These are phyloP conservation scores for Krasilnikovozyma curviuscula DNA, from an alignment of 768 basidiomycete genomes.

Conservation along the genomic window DNA sequence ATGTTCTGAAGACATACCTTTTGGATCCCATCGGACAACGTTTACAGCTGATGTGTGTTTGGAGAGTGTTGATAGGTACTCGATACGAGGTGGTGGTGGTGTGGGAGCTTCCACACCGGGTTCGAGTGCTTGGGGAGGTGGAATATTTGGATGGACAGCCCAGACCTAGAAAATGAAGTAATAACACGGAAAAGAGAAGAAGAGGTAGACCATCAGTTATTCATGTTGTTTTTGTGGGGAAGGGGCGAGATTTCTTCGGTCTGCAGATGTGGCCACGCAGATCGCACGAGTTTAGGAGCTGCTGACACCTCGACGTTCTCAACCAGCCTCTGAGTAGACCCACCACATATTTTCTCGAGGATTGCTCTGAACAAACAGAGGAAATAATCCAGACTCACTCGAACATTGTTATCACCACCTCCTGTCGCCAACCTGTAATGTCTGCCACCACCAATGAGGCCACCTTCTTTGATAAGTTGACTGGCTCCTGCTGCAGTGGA, in stretches of 20 bases:
- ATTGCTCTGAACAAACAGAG: too few species aligned
- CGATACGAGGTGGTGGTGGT: slow-evolving; percentile 61
- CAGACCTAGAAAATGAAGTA: slow-evolving; percentile 42
- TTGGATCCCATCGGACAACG: slow-evolving; percentile 87
- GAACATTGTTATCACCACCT: slow-evolving; percentile 90
- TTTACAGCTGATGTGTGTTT: slow-evolving; percentile 91
- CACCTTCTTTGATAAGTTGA: slow-evolving; percentile 7
- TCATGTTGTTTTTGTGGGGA: background rate
- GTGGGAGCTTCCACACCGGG: slow-evolving; percentile 16
- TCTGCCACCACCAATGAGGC: slow-evolving; percentile 26
- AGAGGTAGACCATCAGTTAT: background rate
- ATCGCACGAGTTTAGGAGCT: too few species aligned
- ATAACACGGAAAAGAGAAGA: background rate
- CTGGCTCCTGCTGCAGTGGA: background rate
- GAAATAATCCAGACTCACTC: slow-evolving; percentile 40
- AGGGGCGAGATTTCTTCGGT: background rate
- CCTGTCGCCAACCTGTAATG: slow-evolving; percentile 82
- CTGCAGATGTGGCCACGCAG: background rate
- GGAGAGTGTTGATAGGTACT: slow-evolving; percentile 83
- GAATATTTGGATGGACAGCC: slow-evolving; percentile 84
- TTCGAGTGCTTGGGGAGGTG: slow-evolving; percentile 20
- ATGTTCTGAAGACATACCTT: slow-evolving; percentile 37
- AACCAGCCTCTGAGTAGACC: too few species aligned
- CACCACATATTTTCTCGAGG: too few species aligned
- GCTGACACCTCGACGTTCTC: too few species aligned